A percentile compares a stretch with the other conserved stretches of the same genome.
Conservation (phyloP, 257 asterid genomes). For the Solanum rostratum region DNA sequence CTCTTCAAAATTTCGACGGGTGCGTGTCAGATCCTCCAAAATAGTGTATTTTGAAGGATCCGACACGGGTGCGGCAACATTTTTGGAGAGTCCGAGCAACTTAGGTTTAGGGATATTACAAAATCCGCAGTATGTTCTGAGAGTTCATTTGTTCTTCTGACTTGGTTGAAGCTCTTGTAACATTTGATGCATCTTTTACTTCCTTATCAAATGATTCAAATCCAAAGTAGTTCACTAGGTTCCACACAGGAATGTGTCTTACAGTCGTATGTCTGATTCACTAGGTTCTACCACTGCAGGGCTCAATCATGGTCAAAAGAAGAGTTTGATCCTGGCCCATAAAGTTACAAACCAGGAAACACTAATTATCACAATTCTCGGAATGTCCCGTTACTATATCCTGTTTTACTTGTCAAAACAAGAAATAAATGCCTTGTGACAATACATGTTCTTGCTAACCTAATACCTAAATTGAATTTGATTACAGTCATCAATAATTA, state of each 20-base stretch:
- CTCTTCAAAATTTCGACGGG: too few relatives aligned
- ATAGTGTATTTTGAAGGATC: too few relatives aligned
- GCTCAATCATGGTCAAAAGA: too few relatives aligned
- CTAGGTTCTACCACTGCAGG: too few relatives aligned
- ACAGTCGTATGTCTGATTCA: too few relatives aligned
- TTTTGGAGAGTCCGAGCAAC: too few relatives aligned
- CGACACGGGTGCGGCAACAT: too few relatives aligned
- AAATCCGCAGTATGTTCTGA: neutral
- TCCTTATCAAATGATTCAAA: neutral
- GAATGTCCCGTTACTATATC: constrained; percentile 37
- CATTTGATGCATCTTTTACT: neutral
- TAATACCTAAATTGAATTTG: neutral
- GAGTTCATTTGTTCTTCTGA: neutral
- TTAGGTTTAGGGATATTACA: neutral
- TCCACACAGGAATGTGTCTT: neutral
- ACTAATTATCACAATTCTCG: constrained; percentile 22
- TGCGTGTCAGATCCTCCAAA: too few relatives aligned
- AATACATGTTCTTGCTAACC: neutral
- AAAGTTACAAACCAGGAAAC: neutral
- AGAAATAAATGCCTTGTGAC: neutral
- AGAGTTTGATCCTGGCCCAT: neutral
- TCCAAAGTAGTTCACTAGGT: neutral
- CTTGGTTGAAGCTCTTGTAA: neutral
- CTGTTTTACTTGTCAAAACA: neutral
- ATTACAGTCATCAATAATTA: neutral